Base-by-base conservation (phyloP, 2,329 filamentous ascomycete genomes). In the Chrysosporium queenslandicum region DNA sequence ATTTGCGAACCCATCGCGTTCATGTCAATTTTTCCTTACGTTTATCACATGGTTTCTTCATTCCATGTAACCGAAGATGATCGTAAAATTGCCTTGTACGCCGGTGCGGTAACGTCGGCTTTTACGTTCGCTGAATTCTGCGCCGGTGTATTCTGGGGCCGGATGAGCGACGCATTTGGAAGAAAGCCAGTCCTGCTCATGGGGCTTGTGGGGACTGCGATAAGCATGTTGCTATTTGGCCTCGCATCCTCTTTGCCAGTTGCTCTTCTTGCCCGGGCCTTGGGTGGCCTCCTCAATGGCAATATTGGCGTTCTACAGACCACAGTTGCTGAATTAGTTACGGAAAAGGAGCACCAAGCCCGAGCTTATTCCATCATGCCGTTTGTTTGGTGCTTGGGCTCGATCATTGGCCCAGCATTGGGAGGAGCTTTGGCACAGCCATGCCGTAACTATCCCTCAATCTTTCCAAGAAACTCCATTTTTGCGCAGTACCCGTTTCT, bases 1-100 rank as follows among this genome's bases (percentile, higher is more conserved):
- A 91, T 98, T 74, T 96, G 89, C 76, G 92, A 98, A 68, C 92
- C 92, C 49, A 97, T 98, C 68, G 92, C 92, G 4, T 97, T 98
- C 77, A 97, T 96, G 88, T 96, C 90, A 50, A 96, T 97, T 61
- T 97, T 98, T 67, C 92, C 92, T 1, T 98, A 97, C 70, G 89
- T 94, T 61, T 97, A 95, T 74, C 91, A 86, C 74, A 97, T 98
- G 92, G 85, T 97, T 61, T 78, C 89, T 63, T 88, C 89, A 56
- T 97, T 97, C 71, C 77, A 86, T 63, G 83, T 95, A 65, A 87
- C 89, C 57, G 76, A 87, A 43, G 82, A 89, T 64, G 76, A 85
- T 57, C 82, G 78, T 61, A 82, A 86, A 65, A 94, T 96, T 60
- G 87, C 90, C 12, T 81, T 96, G 53, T 97, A 95, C 68, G 89